phyloP scores from a whole-genome alignment of 768 basidiomycete species.

The Rhizopogon vinicolor region DNA sequence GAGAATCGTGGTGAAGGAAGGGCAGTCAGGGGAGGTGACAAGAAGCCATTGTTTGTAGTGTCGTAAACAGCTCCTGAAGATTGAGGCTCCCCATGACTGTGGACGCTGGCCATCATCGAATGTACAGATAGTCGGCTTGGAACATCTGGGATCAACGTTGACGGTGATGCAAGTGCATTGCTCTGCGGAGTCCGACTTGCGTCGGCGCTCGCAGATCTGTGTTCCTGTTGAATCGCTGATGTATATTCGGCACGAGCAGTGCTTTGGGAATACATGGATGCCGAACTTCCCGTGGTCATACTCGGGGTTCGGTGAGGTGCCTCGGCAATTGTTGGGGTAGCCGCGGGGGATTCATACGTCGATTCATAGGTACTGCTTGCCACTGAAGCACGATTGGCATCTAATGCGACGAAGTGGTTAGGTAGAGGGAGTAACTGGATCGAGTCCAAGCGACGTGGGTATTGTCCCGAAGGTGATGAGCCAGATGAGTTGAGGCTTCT shows the following conservation, averaged over 20 bases:
- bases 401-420: conserved; percentile 1
- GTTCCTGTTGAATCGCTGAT: not conserved
- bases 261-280: conserved; percentile 6
- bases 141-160: not conserved
- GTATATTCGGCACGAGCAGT: not conserved
- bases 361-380: not conserved
- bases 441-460: not conserved
- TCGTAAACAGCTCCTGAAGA: not conserved
- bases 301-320: not conserved
- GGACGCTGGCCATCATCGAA: conserved; percentile 4
- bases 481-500: not conserved
- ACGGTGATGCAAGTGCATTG: not conserved
- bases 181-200: not conserved
- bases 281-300: not conserved
- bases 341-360: not conserved
- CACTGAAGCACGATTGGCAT: conserved; percentile 2
- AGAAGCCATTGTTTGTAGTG: not conserved
- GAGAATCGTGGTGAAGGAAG: conserved; percentile 3
- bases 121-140: not conserved
- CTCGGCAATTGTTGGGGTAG: not conserved
- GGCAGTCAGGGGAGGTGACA: conserved; percentile 5
- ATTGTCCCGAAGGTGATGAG: not conserved
- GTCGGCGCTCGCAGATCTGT: not conserved
- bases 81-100: not conserved
- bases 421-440: not conserved